phyloP scores from a whole-genome alignment of 2,329 filamentous ascomycete genomes.

The Penicillium sp. region DNA sequence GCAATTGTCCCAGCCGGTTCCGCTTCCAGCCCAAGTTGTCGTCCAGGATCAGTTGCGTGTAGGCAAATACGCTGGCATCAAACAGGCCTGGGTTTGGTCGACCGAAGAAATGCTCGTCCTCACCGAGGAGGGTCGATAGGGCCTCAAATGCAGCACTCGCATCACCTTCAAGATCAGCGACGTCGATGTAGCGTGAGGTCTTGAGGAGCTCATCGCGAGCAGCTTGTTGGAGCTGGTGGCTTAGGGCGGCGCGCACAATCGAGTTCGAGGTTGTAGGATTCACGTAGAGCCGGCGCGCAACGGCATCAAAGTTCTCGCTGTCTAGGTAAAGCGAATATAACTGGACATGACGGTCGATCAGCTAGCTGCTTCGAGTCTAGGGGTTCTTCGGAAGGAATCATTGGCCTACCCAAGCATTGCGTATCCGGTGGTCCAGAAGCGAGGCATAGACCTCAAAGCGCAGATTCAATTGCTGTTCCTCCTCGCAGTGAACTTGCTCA shows the following conservation, averaged over 20 bases:
- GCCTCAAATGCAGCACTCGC: conserved; percentile 63
- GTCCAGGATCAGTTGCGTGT: conserved; percentile 76
- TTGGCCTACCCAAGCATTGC: conserved; percentile 73
- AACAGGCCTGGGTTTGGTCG: conserved; percentile 65
- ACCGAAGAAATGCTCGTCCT: conserved; percentile 62
- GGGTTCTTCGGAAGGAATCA: background rate
- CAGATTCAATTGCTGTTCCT: conserved; percentile 53
- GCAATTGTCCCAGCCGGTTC: conserved; percentile 55
- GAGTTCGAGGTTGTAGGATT: conserved; percentile 57
- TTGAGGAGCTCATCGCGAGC: conserved; percentile 73
- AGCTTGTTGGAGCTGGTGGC: conserved; percentile 67
- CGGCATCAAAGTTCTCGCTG: conserved; percentile 60
- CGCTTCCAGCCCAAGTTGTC: conserved; percentile 64
- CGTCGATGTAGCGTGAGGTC: conserved; percentile 54
- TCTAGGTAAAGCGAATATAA: conserved; percentile 80
- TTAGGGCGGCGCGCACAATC: conserved; percentile 63
- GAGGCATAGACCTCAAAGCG: conserved; percentile 74
- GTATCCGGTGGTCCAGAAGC: conserved; percentile 72
- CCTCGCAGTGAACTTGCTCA: conserved; percentile 48
- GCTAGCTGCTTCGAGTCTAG: background rate
- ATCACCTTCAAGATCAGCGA: conserved; percentile 58
- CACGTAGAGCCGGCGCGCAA: conserved; percentile 73
- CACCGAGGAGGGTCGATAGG: conserved; percentile 58
- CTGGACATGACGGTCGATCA: conserved; percentile 39
- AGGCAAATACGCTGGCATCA: conserved; percentile 87